Conservation (phyloP, 169 alveolate species). For the Fabrea salina region DNA sequence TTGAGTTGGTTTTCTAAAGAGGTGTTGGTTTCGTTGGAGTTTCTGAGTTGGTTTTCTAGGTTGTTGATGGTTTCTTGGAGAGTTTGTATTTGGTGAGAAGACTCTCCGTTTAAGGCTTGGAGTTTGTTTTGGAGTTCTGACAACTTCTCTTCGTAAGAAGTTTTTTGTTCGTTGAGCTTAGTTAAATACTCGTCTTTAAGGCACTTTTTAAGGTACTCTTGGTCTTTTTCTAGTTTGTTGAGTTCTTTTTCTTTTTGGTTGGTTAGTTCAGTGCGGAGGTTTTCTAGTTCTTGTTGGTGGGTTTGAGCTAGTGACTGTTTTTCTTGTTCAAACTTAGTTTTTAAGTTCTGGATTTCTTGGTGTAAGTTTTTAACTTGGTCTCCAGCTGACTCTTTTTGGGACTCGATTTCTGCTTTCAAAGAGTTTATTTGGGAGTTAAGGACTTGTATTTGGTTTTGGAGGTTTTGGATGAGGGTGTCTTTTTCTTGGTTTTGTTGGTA, state of each 20-base stretch:
- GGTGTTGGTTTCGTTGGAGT: neutral
- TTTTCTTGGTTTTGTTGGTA: constrained; percentile 27
- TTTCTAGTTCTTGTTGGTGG: neutral
- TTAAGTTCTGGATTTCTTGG: constrained; percentile 32
- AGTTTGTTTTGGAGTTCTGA: neutral
- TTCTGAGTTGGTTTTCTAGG: constrained; percentile 4
- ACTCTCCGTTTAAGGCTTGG: neutral
- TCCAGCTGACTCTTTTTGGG: constrained; percentile 4
- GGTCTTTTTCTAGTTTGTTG: neutral
- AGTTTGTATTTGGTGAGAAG: neutral
- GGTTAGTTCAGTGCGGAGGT: neutral
- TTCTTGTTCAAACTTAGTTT: constrained; percentile 35
- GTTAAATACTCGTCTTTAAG: constrained; percentile 35
- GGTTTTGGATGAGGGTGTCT: neutral
- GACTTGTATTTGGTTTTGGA: neutral
- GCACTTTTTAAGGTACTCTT: neutral
- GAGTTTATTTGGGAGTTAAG: neutral
- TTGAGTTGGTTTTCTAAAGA: constrained; percentile 27
- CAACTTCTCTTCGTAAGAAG: constrained; percentile 17
- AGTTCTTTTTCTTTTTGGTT: constrained; percentile 12
- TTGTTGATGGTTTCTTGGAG: constrained; percentile 24
- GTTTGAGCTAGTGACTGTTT: constrained; percentile 21
- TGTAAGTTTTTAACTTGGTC: constrained; percentile 27
- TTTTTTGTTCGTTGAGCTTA: constrained; percentile 38
- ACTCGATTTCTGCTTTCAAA: constrained; percentile 28